phyloP scores from a whole-genome alignment of 2,329 filamentous ascomycete species.

The Colletotrichum sp. region DNA sequence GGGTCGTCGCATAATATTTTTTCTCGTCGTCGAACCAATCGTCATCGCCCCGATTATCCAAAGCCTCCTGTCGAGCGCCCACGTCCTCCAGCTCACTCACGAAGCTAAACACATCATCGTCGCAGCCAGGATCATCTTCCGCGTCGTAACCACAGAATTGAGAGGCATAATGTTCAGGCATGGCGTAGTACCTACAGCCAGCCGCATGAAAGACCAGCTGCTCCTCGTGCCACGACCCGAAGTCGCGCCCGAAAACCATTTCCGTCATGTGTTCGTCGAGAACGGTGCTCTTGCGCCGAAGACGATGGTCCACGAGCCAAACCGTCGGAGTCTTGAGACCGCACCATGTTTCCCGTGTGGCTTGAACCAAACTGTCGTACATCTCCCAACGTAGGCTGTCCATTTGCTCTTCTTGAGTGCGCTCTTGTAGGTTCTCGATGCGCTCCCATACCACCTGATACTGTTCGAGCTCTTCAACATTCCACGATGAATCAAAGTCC shows the following conservation, averaged over 20 bases:
- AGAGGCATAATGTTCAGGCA: accelerated
- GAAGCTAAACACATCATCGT: accelerated
- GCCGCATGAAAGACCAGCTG: background rate
- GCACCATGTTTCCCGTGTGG: background rate
- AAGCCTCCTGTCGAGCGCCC: background rate
- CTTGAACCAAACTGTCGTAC: background rate
- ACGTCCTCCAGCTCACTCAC: accelerated
- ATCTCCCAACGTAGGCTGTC: background rate
- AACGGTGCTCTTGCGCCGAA: background rate
- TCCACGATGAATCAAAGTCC: background rate
- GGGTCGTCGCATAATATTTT: background rate
- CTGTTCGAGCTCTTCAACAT: background rate
- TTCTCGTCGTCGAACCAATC: too few species aligned
- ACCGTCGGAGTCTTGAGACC: background rate
- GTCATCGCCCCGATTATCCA: too few species aligned
- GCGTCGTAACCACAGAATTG: background rate
- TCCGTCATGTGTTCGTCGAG: background rate
- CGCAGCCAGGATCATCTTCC: accelerated
- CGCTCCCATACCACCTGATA: background rate
- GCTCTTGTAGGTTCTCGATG: too few species aligned
- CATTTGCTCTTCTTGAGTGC: background rate
- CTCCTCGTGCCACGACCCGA: background rate
- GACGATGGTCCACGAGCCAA: background rate
- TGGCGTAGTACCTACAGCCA: background rate
- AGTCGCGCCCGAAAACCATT: background rate